A percentile compares a stretch with the other conserved stretches of the same genome.
Conservation (phyloP, 371 early-diverging fungal genomes). For the Rhizopus delemar region DNA sequence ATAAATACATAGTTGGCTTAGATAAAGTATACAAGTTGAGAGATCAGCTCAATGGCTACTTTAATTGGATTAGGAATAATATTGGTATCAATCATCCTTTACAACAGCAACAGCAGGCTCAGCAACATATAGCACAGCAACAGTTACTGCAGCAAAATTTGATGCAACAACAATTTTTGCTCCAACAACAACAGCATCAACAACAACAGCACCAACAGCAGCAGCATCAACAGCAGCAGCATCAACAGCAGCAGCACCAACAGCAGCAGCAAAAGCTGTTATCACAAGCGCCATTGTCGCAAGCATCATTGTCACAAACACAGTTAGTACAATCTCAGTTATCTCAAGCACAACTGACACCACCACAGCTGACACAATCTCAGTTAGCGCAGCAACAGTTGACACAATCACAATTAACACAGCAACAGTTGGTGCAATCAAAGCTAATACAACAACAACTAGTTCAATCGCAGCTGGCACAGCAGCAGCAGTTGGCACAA, state of each 20-base stretch:
- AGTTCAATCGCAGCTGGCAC: conserved; percentile 10
- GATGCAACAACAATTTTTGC: conserved; percentile 1
- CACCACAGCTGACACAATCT: conserved; percentile 8
- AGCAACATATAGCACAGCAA: conserved; percentile 14
- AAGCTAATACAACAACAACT: conserved; percentile 4
- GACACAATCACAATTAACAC: neutral
- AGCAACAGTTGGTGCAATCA: conserved; percentile 14
- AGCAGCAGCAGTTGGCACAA: conserved; percentile 19
- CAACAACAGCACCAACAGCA: conserved; percentile 16
- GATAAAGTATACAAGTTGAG: conserved; percentile 49
- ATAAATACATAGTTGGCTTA: conserved; percentile 48
- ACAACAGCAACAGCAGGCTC: conserved; percentile 13
- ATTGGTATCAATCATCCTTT: conserved; percentile 14
- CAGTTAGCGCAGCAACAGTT: conserved; percentile 6
- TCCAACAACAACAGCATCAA: conserved; percentile 23
- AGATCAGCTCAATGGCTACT: conserved; percentile 55
- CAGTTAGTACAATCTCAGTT: conserved; percentile 1
- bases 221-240: conserved; percentile 19
- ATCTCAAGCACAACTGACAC: conserved; percentile 15
- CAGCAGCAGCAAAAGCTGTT: conserved; percentile 22
- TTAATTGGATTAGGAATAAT: conserved; percentile 46
- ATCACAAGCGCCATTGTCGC: conserved; percentile 15
- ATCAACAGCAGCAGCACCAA: conserved; percentile 25
- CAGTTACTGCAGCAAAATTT: conserved; percentile 2
- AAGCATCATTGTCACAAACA: conserved; percentile 13